Conservation (phyloP, 768 basidiomycete species). For the Mycena albidolilacea region DNA sequence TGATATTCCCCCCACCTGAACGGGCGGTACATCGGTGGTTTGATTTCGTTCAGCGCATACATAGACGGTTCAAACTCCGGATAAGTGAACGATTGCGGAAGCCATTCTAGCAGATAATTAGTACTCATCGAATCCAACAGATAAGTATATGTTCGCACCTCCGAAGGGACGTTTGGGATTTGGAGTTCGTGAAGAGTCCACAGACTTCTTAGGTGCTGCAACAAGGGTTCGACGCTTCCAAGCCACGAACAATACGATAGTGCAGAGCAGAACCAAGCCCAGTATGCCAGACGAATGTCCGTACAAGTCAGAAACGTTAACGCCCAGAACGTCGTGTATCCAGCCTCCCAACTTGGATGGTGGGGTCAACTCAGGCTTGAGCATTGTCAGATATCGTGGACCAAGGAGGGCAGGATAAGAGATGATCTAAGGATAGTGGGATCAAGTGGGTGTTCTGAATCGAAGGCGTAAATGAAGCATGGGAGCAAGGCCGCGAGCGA, state of each 20-base stretch:
- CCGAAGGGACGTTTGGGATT: constrained; percentile 26
- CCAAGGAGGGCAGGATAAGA: neutral
- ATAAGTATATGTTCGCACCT: constrained; percentile 5
- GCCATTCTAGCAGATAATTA: constrained; percentile 15
- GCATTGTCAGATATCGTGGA: constrained; percentile 1
- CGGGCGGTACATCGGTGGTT: constrained; percentile 76
- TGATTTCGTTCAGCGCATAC: constrained; percentile 58
- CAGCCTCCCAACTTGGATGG: constrained; percentile 26
- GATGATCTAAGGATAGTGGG: neutral
- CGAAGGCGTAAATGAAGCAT: neutral
- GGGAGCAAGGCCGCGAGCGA: neutral
- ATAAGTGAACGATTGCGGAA: constrained; percentile 62
- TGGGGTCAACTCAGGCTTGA: constrained; percentile 13
- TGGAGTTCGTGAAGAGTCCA: neutral
- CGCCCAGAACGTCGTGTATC: constrained; percentile 16
- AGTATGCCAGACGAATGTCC: neutral
- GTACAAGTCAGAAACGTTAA: neutral
- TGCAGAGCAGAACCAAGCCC: neutral
- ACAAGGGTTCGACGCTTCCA: neutral
- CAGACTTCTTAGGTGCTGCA: neutral
- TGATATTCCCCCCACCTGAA: constrained; percentile 76
- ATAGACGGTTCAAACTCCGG: constrained; percentile 62
- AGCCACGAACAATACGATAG: neutral
- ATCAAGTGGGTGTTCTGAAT: neutral
- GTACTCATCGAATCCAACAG: neutral